Conservation (phyloP, 768 basidiomycete genomes). For the Paxillus rubicundulus region DNA sequence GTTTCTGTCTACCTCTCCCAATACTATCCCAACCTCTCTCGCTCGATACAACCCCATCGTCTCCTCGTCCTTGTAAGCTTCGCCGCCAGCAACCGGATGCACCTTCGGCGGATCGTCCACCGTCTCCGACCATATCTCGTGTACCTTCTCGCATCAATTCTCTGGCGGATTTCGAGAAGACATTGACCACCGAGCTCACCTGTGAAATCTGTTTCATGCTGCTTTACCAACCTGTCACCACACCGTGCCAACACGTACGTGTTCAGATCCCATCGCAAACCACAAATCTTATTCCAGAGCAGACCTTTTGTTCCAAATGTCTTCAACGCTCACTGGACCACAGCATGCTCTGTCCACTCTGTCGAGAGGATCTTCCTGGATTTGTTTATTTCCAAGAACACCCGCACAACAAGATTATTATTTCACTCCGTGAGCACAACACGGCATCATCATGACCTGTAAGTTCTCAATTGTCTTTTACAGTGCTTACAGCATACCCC, state of each 20-base stretch:
- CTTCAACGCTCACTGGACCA: slow-evolving; percentile 91
- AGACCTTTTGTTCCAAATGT: slow-evolving; percentile 92
- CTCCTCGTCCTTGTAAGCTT: slow-evolving; percentile 26
- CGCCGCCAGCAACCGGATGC: slow-evolving; percentile 24
- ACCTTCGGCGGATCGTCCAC: slow-evolving; percentile 32
- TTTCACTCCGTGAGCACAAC: slow-evolving; percentile 57
- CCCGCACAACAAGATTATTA: slow-evolving; percentile 66
- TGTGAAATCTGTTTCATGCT: slow-evolving; percentile 92
- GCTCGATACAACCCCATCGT: slow-evolving; percentile 6
- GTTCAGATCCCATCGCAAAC: slow-evolving; percentile 4
- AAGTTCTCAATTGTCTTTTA: slow-evolving; percentile 8
- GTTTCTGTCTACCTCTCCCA: slow-evolving; percentile 31
- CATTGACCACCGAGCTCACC: slow-evolving; percentile 63
- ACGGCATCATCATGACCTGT: slow-evolving; percentile 6
- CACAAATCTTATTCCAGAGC: slow-evolving; percentile 10
- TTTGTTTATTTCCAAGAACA: slow-evolving; percentile 81
- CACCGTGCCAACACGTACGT: slow-evolving; percentile 92
- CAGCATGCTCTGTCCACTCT: slow-evolving; percentile 77
- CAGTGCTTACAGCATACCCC: slow-evolving; percentile 72
- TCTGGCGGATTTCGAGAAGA: slow-evolving; percentile 52
- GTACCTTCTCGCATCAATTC: slow-evolving; percentile 21
- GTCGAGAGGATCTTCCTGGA: slow-evolving; percentile 73
- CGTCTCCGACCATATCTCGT: slow-evolving; percentile 9
- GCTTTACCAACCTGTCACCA: slow-evolving; percentile 83
- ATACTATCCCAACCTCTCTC: not conserved